Conservation (phyloP, 192 early-diverging fungal species). For the Chytriomyces hyalinus region DNA sequence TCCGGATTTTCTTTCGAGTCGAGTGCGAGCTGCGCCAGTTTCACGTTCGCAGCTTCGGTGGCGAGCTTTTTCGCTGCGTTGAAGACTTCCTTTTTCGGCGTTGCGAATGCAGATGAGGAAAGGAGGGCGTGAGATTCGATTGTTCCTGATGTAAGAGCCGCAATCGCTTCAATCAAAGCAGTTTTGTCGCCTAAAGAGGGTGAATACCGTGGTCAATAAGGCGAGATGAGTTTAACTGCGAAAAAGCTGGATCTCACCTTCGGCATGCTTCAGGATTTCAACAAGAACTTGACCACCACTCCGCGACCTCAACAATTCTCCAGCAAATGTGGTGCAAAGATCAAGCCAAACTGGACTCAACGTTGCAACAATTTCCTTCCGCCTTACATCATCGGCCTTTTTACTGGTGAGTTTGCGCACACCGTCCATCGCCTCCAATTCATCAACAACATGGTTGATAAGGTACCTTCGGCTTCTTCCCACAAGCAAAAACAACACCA, state of each 20-base stretch:
- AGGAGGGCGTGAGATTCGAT: slow-evolving; percentile 13
- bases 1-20: slow-evolving; percentile 45
- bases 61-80: slow-evolving; percentile 64
- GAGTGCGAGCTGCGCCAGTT: slow-evolving; percentile 49
- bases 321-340: slow-evolving; percentile 57
- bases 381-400: slow-evolving; percentile 76
- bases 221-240: too few relatives aligned
- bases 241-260: slow-evolving; percentile 24
- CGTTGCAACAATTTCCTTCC: slow-evolving; percentile 70
- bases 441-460: slow-evolving; percentile 54
- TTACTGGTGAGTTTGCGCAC: slow-evolving; percentile 75
- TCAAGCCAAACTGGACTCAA: slow-evolving; percentile 67
- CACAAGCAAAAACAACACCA: slow-evolving; percentile 79
- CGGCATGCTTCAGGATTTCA: slow-evolving; percentile 39
- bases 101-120: neutral
- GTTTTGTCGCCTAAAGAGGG: slow-evolving; percentile 36
- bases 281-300: slow-evolving; percentile 72
- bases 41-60: slow-evolving; percentile 46
- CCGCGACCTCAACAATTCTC: slow-evolving; percentile 65
- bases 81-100: slow-evolving; percentile 46
- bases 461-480: slow-evolving; percentile 75
- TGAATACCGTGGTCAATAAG: too few relatives aligned
- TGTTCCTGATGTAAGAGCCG: slow-evolving; percentile 25
- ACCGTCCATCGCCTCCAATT: slow-evolving; percentile 71
- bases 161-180: slow-evolving; percentile 33